phyloP scores from a whole-genome alignment of 305 asterid species.

The Withania somnifera region DNA sequence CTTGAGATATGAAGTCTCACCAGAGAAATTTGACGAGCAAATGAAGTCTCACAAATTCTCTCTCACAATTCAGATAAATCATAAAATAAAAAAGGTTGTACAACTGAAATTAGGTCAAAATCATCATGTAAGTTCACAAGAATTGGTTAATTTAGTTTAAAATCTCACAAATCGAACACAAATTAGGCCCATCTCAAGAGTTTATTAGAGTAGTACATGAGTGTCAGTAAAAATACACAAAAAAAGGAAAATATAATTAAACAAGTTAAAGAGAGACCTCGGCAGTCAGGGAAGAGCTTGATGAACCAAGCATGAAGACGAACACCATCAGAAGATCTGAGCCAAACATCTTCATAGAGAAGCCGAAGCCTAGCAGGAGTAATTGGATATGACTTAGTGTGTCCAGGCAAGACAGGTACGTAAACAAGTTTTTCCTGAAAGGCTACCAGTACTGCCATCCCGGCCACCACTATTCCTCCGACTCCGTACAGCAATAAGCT shows the following conservation, averaged over 20 bases:
- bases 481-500: conserved; percentile 57
- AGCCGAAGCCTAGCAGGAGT: conserved; percentile 90
- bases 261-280: conserved; percentile 27
- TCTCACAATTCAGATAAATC: neutral
- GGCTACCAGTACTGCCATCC: conserved; percentile 88
- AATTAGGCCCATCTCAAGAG: neutral
- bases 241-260: neutral
- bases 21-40: neutral
- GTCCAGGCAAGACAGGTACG: conserved; percentile 95
- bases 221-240: neutral
- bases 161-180: neutral
- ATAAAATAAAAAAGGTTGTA: neutral
- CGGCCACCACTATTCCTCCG: conserved; percentile 87
- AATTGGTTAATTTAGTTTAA: neutral
- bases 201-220: neutral
- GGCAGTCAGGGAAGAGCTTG: conserved; percentile 62
- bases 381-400: conserved; percentile 73
- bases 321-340: conserved; percentile 90
- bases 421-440: conserved; percentile 94
- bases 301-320: conserved; percentile 98
- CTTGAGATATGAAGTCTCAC: neutral
- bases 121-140: neutral
- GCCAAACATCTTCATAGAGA: conserved; percentile 87
- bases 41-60: neutral
- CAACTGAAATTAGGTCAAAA: conserved; percentile 2